A percentile compares a stretch with the other conserved stretches of the same genome.
These are phyloP conservation scores for Astrocystis sublimbata DNA, from an alignment of 495 filamentous ascomycete genomes.

Conservation along the genomic window DNA sequence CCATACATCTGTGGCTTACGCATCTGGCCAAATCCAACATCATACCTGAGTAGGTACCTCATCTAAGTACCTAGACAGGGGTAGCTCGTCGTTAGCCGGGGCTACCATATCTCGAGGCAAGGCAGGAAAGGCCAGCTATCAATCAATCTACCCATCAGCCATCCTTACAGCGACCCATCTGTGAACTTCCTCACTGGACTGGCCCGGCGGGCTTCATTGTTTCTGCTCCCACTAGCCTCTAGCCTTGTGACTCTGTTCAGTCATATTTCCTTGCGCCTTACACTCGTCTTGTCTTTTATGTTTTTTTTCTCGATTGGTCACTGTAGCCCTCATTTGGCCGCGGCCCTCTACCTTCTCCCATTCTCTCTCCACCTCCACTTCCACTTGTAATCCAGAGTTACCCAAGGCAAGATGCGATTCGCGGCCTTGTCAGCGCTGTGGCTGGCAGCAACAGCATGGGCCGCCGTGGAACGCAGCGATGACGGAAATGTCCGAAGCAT, in stretches of 20 bases:
- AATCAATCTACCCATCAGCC: constrained; percentile 9
- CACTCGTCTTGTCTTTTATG: too few species aligned
- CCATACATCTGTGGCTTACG: constrained; percentile 9
- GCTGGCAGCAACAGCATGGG: constrained; percentile 55
- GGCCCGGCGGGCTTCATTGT: constrained; percentile 15
- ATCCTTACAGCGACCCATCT: not conserved
- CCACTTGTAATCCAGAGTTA: constrained; percentile 5
- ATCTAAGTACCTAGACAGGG: constrained; percentile 32
- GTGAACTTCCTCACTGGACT: constrained; percentile 16
- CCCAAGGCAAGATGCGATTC: constrained; percentile 47
- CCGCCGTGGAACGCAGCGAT: constrained; percentile 43
- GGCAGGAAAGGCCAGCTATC: constrained; percentile 39
- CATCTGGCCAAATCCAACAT: not conserved
- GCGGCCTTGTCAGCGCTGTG: constrained; percentile 52
- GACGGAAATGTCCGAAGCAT: constrained; percentile 58
- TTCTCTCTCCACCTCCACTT: not conserved
- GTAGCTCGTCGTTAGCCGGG: too few species aligned
- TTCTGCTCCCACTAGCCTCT: constrained; percentile 1
- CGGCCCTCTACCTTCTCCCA: not conserved
- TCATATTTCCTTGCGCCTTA: constrained; percentile 4
- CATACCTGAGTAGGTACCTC: too few species aligned
- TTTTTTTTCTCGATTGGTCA: constrained; percentile 13
- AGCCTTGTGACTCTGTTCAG: constrained; percentile 20
- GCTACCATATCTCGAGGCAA: constrained; percentile 26
- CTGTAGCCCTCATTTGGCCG: not conserved